These are phyloP conservation scores for Rhamnella rubrinervis DNA, from an alignment of 331 rosid genomes.

Conservation along the genomic window DNA sequence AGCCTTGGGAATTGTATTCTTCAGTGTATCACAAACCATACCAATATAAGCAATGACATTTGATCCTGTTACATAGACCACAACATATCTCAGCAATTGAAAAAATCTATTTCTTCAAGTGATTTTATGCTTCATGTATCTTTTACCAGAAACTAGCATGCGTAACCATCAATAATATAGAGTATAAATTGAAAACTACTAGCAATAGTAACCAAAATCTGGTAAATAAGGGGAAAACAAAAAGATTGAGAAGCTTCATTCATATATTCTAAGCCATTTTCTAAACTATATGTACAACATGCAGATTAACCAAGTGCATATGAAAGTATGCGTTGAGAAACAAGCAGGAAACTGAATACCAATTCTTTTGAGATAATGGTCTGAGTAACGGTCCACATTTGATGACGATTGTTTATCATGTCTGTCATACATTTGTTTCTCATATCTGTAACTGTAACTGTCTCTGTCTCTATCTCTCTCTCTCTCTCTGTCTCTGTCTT, in stretches of 20 bases:
- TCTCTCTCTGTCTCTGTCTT: background rate
- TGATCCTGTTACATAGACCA: constrained; percentile 65
- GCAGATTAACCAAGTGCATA: background rate
- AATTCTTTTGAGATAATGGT: constrained; percentile 78
- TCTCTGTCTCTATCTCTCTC: background rate
- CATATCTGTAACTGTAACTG: constrained; percentile 10
- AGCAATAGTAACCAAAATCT: background rate
- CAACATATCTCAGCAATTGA: constrained; percentile 7
- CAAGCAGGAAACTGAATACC: constrained; percentile 50
- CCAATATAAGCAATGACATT: constrained; percentile 81
- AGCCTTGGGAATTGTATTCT: constrained; percentile 94
- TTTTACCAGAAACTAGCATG: constrained; percentile 2
- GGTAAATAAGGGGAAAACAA: background rate
- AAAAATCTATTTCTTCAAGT: background rate
- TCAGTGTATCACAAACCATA: constrained; percentile 86
- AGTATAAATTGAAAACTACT: background rate
- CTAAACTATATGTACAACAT: background rate
- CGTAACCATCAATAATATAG: background rate
- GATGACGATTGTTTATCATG: constrained; percentile 34
- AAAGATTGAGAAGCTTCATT: background rate
- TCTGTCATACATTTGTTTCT: constrained; percentile 27
- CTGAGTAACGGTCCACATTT: constrained; percentile 53
- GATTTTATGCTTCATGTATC: background rate
- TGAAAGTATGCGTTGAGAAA: constrained; percentile 1
- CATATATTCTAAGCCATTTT: background rate